Base-by-base conservation (phyloP, 805 yeast genomes). In the Monosporozyma aquatica region DNA sequence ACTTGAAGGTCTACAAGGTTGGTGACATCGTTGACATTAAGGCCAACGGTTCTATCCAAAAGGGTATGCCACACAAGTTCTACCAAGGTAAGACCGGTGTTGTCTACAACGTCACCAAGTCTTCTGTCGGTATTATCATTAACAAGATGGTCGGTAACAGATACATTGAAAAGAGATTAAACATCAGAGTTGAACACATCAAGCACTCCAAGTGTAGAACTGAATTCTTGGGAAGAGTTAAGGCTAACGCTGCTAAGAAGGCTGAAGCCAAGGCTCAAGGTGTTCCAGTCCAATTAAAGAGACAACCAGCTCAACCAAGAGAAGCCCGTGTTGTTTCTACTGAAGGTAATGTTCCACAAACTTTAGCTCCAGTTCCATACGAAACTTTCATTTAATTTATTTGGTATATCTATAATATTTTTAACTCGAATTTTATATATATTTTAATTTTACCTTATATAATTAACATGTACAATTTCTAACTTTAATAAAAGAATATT, bases 31-130 rank as follows among this genome's bases (percentile, higher is more conserved):
- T 92, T 67, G 98, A 92, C 75, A 89, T 92, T 80, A 90, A 86
- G 78, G 98, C 94, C 72, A 92, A 92, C 72, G 96, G 96, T 80
- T 79, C 98, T 60, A 78, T 89, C 80, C 97, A 92, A 72, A 89
- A 90, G 83, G 97, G 97, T 86, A 87, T 92, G 96, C 98, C 98
- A 72, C 95, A 87, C 87, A 92, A 92, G 80, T 89, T 78, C 84
- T 92, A 92, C 96, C 97, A 92, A 81, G 98, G 98, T 76, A 92
- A 89, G 82, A 92, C 98, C 59, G 98, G 98, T 82, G 86, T 92
- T 63, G 80, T 92, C 58, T 92, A 80, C 95, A 92, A 92, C 82
- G 94, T 92, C 61, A 90, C 98, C 83, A 92, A 86, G 81, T 75
- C 95, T 53, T 77, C 98, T 55, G 97, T 92, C 57, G 98, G 98